Conservation (phyloP, 257 asterid species). For the Lycium barbarum region DNA sequence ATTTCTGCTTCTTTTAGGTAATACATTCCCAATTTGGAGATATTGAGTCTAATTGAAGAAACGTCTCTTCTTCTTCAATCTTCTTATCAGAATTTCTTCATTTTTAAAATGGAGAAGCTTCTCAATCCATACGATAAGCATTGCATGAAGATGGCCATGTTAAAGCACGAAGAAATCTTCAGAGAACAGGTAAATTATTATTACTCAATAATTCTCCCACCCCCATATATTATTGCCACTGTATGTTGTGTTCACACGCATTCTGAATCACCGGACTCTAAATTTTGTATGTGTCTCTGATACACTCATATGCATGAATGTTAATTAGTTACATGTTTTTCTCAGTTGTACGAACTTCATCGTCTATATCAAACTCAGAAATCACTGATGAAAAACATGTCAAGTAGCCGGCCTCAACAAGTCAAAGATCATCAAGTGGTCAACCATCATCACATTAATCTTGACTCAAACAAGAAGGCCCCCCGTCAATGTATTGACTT, state of each 20-base stretch:
- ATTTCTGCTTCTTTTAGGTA: constrained; percentile 26
- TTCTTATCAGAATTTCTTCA: neutral
- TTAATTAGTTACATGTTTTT: neutral
- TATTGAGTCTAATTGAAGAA: neutral
- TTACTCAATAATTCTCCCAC: neutral
- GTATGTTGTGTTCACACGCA: neutral
- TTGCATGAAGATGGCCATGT: constrained; percentile 84
- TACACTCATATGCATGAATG: neutral
- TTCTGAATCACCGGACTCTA: neutral
- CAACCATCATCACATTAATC: constrained; percentile 21
- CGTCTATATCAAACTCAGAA: constrained; percentile 84
- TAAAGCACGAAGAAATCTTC: constrained; percentile 92
- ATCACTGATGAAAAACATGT: constrained; percentile 65
- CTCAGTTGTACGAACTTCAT: constrained; percentile 85
- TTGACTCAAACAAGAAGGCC: constrained; percentile 29
- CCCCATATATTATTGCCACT: no score
- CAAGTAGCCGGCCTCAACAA: constrained; percentile 28
- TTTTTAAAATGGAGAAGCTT: constrained; percentile 67
- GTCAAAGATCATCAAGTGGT: constrained; percentile 34
- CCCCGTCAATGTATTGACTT: constrained; percentile 31
- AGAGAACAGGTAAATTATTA: constrained; percentile 76
- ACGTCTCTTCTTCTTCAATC: neutral
- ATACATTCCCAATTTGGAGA: neutral
- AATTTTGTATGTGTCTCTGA: neutral
- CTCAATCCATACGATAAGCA: constrained; percentile 71